Evolutionary conservation across 1,284 basidiomycete species (phyloP).

Genomic region (Cutaneotrichosporon arboriforme): DNA sequence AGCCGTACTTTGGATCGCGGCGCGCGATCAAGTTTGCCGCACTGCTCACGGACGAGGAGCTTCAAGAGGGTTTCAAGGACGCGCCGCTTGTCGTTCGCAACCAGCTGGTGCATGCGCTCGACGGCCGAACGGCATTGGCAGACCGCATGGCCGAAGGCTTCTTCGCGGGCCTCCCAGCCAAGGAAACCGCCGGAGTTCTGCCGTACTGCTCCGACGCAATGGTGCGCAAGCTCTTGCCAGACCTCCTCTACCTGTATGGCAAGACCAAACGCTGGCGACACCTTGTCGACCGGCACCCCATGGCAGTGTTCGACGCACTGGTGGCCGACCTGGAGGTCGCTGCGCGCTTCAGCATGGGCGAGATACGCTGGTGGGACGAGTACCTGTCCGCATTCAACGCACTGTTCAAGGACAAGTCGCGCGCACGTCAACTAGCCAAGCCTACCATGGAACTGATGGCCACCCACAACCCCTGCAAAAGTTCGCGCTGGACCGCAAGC

Average conservation of each 20-base stretch:
- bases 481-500: not conserved
- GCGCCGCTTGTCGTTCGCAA: not conserved
- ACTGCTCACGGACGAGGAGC: not conserved
- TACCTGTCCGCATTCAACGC: not conserved
- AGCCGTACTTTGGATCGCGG: not conserved
- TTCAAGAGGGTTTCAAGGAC: not conserved
- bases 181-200: not conserved
- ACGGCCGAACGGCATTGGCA: not conserved
- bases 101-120: not conserved
- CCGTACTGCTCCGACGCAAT: not conserved
- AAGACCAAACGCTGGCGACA: not conserved
- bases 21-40: not conserved
- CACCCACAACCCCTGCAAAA: not conserved
- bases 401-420: not conserved
- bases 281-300: not conserved
- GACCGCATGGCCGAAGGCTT: not conserved
- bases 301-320: not conserved
- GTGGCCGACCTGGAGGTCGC: not conserved
- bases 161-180: not conserved
- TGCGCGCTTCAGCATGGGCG: not conserved
- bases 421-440: not conserved
- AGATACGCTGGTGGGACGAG: not conserved
- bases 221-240: not conserved
- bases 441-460: not conserved
- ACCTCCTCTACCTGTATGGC: not conserved